Evolutionary conservation across 139 green algal genomes (phyloP), one percentile per base, ranked within the genome.

Genomic region (Astrephomene gubernaculifera): DNA sequence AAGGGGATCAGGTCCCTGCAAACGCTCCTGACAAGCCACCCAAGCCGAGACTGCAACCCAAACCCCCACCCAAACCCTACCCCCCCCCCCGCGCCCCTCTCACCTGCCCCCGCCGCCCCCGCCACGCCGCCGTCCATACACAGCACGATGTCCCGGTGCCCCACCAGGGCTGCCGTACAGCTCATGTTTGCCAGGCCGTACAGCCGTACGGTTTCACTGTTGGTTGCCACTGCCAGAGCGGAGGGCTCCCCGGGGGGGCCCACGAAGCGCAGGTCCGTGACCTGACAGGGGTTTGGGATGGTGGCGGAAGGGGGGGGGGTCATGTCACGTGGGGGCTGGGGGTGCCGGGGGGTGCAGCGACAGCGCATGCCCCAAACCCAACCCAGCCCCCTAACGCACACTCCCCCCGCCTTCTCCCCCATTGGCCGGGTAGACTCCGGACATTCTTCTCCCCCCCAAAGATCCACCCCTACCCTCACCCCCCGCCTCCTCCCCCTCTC

Each of bases 221-320:
- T 98, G 78, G 90, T 97, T 24, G 96, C 87, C 17, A 98, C 91
- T 1, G 92, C 95, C 27, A 98, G 35, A 52, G 92, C 89, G 9
- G 89, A 89, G 41, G 94, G 93, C 2, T 71, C 82, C 7, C 35
- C 33, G 5, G 86, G 53, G 0, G 88, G 71, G 33, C 90, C 90
- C 27, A 97, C 44, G 31, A 99, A 95, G 3, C 91, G 87, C 39
- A 98, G 49, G 88, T 99, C 97, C 12, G 95, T 98, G 27, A 99
- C 88, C 83, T 88, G 52, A n/a, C n/a, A n/a, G n/a, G n/a, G n/a
- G n/a, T n/a, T n/a, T n/a, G n/a, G n/a, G n/a, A 57, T 5, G 57
- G 33, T 60, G 21, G 71, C 14, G n/a, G 29, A 21, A 29, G 44
- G 45, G 29, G 4, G 29, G 72, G 5, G 71, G 21, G 12, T 41